A percentile compares a stretch with the other conserved stretches of the same genome.
Conservation (phyloP, 306 rosid species). For the Sophora flavescens region DNA sequence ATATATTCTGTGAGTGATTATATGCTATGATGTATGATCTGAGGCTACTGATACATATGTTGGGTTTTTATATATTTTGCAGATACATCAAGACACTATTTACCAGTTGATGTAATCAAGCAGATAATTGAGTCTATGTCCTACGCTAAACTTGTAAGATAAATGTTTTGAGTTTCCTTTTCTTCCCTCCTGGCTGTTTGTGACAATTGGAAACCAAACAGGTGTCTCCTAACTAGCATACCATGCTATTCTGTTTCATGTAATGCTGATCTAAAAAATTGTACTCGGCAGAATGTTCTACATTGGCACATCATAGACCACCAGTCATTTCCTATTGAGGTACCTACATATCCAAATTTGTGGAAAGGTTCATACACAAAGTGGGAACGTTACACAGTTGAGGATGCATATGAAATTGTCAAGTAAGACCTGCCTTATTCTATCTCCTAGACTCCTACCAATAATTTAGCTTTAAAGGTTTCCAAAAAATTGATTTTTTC, state of each 20-base stretch:
- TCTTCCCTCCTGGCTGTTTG: slow-evolving; percentile 22
- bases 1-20: slow-evolving; percentile 27
- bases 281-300: slow-evolving; percentile 84
- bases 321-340: slow-evolving; percentile 90
- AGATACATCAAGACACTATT: slow-evolving; percentile 98
- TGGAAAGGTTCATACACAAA: slow-evolving; percentile 91
- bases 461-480: slow-evolving; percentile 30
- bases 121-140: slow-evolving; percentile 92
- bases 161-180: slow-evolving; percentile 37
- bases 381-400: slow-evolving; percentile 90
- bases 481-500: neutral
- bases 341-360: slow-evolving; percentile 86
- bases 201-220: slow-evolving; percentile 38
- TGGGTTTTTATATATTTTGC: slow-evolving; percentile 52
- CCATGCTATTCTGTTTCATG: slow-evolving; percentile 38
- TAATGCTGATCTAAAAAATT: slow-evolving; percentile 55
- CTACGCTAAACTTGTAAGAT: slow-evolving; percentile 89
- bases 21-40: slow-evolving; percentile 31
- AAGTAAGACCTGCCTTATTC: slow-evolving; percentile 63
- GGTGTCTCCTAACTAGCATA: slow-evolving; percentile 27
- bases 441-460: slow-evolving; percentile 38
- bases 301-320: slow-evolving; percentile 96
- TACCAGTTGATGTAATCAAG: slow-evolving; percentile 82
- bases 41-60: slow-evolving; percentile 43
- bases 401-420: slow-evolving; percentile 94